Evolutionary conservation across 176 grass and related monocot species (phyloP).

Genomic region (Thalia dealbata): DNA sequence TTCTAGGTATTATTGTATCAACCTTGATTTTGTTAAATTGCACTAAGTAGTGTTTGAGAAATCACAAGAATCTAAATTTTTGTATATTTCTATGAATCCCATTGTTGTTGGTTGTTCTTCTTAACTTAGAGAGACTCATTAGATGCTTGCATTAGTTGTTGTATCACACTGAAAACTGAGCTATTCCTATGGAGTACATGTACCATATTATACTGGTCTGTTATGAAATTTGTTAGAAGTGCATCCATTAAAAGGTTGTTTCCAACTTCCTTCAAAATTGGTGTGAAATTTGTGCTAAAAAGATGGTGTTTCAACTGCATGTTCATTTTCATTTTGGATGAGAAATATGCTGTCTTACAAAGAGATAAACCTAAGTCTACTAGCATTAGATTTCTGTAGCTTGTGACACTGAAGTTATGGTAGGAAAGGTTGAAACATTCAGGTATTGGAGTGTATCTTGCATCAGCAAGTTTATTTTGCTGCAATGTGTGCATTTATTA

Average conservation of each 20-base stretch:
- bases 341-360: neutral
- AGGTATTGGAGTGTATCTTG: neutral
- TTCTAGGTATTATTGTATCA: conserved; percentile 42
- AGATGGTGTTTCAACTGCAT: too few species aligned
- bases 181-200: neutral
- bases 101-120: neutral
- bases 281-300: neutral
- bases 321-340: too few species aligned
- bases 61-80: neutral
- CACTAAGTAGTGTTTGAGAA: neutral
- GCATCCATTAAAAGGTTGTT: neutral
- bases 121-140: neutral
- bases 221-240: neutral
- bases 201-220: neutral
- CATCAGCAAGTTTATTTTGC: neutral
- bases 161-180: neutral
- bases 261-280: neutral
- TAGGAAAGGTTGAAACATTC: neutral
- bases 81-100: neutral
- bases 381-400: neutral
- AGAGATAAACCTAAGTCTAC: neutral
- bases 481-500: neutral
- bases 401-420: neutral
- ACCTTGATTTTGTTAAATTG: neutral
- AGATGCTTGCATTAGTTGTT: neutral